Base-by-base conservation (phyloP, 129 eudicot species). In the Sambucus nigra region DNA sequence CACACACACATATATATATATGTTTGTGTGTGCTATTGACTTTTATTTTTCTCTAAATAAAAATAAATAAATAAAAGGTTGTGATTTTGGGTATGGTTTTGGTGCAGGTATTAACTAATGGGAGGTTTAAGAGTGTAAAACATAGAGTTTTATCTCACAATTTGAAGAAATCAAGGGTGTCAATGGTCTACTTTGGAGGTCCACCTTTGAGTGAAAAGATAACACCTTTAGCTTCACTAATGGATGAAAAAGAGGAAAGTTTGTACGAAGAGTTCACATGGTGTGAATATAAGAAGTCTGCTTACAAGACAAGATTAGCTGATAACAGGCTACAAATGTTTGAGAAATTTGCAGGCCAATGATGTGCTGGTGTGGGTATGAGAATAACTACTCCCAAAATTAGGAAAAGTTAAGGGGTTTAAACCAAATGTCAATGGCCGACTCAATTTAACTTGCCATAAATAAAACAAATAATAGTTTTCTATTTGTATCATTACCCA, bases 131-230 rank as follows among this genome's bases (percentile, higher is more conserved):
- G 63, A 75, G 80, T 47, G 81, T 75, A 22, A 75, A 55, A 70
- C 81, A 76, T 27, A 76, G 77, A 38, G 81, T 76, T 6, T 17
- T 76, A 21, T 58, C 77, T 1, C 65, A 70, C 15, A 27, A 54
- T 9, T 21, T 42, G 53, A 55, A 65, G 15, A 44, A 54, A 35
- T 59, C 78, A 13, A 70, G 77, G 47, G 47, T 75, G 10, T 75
- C 81, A 8, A 69, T 75, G 81, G 60, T 75, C 7, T 75, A 56
- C 68, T 69, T 76, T 45, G 81, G 77, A 40, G 81, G 81, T 17
- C 77, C 73, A 47, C 76, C 81, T 16, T 51, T 65, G 60, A 46
- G 24, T 65, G 69, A 69, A 49, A 64, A 59, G 67, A 76, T 76
- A 9, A 60, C 77, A 40, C 81, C 81, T 20, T 56, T 61, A 51